Conservation (phyloP, 208 protist species). For the Spongospora subterranea region DNA sequence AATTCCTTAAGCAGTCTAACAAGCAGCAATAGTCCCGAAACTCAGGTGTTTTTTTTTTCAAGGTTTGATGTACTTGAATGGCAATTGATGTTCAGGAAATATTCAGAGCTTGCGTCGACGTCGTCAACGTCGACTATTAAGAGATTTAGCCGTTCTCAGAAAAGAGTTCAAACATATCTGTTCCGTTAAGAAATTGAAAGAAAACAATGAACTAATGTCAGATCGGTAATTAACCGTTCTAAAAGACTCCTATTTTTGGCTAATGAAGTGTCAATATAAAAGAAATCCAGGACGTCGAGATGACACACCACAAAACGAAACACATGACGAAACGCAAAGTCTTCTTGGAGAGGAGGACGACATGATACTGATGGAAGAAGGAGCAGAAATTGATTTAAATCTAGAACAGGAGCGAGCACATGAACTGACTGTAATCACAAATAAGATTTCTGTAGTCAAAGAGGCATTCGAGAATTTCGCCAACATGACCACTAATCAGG, state of each 20-base stretch:
- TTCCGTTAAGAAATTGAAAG: not conserved
- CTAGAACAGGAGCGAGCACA: slow-evolving; percentile 8
- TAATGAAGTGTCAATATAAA: too few species aligned
- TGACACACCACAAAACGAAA: not conserved
- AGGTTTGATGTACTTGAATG: too few species aligned
- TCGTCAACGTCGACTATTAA: not conserved
- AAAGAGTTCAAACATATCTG: slow-evolving; percentile 18
- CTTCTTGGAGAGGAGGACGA: slow-evolving; percentile 12
- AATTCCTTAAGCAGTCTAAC: not conserved
- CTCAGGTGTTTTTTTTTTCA: not conserved
- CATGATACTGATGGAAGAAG: slow-evolving; percentile 24
- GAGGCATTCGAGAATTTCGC: slow-evolving; percentile 41
- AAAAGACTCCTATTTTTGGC: too few species aligned
- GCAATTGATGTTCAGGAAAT: too few species aligned
- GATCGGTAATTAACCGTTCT: not conserved
- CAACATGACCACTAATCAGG: slow-evolving; percentile 11
- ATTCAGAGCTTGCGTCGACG: not conserved
- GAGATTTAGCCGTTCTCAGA: not conserved
- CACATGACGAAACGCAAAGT: not conserved
- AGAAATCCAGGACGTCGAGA: too few species aligned
- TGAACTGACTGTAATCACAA: not conserved
- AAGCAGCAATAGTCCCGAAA: not conserved
- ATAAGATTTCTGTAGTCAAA: slow-evolving; percentile 3
- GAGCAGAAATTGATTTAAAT: not conserved
- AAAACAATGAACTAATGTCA: not conserved